A percentile compares a stretch with the other conserved stretches of the same genome.
Conservation (phyloP, 2,329 filamentous ascomycete genomes). For the Colletotrichum higginsianum region DNA sequence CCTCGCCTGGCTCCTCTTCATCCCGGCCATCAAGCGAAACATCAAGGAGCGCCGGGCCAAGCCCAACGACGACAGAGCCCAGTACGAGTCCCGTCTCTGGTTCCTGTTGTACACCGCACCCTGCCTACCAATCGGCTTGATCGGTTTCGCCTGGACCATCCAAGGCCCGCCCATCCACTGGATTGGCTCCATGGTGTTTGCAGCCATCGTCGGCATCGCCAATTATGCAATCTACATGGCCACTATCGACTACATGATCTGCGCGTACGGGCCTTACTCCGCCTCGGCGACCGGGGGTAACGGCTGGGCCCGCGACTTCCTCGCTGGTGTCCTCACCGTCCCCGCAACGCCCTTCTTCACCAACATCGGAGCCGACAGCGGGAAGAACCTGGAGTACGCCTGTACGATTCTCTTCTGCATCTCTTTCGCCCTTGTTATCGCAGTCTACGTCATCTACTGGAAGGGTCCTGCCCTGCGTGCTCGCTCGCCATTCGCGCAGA, state of each 20-base stretch:
- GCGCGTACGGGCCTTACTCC: conserved; percentile 80
- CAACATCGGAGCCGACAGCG: conserved; percentile 65
- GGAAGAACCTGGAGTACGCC: conserved; percentile 70
- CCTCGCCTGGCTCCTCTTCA: conserved; percentile 72
- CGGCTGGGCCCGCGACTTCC: conserved; percentile 80
- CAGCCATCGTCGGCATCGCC: conserved; percentile 77
- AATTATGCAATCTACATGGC: conserved; percentile 84
- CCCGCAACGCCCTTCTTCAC: conserved; percentile 76
- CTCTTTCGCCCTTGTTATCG: conserved; percentile 71
- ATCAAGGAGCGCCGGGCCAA: conserved; percentile 65
- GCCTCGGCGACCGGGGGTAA: conserved; percentile 84
- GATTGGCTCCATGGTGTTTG: conserved; percentile 78
- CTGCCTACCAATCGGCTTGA: conserved; percentile 75
- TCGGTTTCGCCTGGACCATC: conserved; percentile 79
- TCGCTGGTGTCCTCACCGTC: conserved; percentile 80
- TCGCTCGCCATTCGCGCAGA: conserved; percentile 76
- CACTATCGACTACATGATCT: conserved; percentile 84
- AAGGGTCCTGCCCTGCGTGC: conserved; percentile 73
- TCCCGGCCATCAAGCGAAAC: conserved; percentile 70
- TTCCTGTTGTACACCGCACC: conserved; percentile 75
- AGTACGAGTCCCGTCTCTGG: conserved; percentile 78
- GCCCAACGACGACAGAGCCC: conserved; percentile 69
- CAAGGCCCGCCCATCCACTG: conserved; percentile 76
- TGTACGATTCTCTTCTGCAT: conserved; percentile 76
- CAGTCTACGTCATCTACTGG: conserved; percentile 78